Evolutionary conservation across 2,329 filamentous ascomycete genomes (phyloP).

Genomic region (Tolypocladium ovalisporum): DNA sequence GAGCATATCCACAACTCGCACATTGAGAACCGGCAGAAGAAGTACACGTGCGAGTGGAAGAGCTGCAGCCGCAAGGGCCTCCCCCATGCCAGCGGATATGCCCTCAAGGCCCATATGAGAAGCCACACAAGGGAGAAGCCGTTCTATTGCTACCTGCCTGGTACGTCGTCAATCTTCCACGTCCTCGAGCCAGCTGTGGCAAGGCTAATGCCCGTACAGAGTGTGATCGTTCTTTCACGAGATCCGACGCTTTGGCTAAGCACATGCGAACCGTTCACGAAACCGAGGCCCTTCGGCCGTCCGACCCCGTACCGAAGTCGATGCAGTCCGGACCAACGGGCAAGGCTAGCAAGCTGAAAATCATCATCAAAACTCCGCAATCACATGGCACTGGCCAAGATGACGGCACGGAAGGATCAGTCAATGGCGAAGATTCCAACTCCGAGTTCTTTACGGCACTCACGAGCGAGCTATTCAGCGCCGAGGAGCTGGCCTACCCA

Average conservation of each 20-base stretch:
- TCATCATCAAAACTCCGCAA: slow-evolving; percentile 51
- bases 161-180: slow-evolving; percentile 36
- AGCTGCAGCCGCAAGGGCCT: slow-evolving; percentile 83
- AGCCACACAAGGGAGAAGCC: slow-evolving; percentile 98
- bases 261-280: slow-evolving; percentile 99
- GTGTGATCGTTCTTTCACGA: slow-evolving; percentile 92
- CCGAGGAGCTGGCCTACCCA: slow-evolving; percentile 51
- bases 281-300: slow-evolving; percentile 80
- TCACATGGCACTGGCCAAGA: slow-evolving; percentile 47
- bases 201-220: slow-evolving; percentile 39
- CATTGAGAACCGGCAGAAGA: slow-evolving; percentile 86
- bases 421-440: slow-evolving; percentile 42
- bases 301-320: slow-evolving; percentile 62
- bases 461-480: slow-evolving; percentile 49
- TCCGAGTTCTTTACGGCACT: slow-evolving; percentile 47
- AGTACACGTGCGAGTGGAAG: slow-evolving; percentile 96
- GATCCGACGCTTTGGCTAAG: slow-evolving; percentile 91
- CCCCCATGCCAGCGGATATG: slow-evolving; percentile 90
- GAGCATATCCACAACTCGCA: slow-evolving; percentile 86
- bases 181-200: neutral
- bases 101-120: slow-evolving; percentile 91
- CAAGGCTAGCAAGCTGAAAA: slow-evolving; percentile 46
- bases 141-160: slow-evolving; percentile 90
- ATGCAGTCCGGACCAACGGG: slow-evolving; percentile 37
- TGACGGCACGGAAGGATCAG: slow-evolving; percentile 41